Percentiles rank a stretch among this genome's conserved stretches.
These are phyloP conservation scores for Rhodotorula sp. DNA, from an alignment of 1,284 basidiomycete genomes.

Conservation along the genomic window DNA sequence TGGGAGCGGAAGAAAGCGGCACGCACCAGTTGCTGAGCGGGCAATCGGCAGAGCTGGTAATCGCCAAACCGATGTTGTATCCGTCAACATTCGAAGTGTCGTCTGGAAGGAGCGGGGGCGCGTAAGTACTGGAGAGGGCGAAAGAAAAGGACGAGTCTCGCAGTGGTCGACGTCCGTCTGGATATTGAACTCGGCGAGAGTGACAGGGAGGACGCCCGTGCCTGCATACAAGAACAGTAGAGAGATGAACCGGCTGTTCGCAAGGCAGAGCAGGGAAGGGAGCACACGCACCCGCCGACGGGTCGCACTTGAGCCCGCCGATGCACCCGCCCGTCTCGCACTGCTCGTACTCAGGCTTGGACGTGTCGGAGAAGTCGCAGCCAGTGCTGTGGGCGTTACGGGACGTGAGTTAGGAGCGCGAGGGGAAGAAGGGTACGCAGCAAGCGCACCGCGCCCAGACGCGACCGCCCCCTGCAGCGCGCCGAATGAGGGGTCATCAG, in stretches of 20 bases:
- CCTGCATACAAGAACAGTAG: not conserved
- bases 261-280: not conserved
- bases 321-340: conserved; percentile 12
- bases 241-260: fast-evolving
- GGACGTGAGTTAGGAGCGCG: not conserved
- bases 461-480: not conserved
- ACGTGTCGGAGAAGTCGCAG: conserved; percentile 20
- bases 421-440: not conserved
- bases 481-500: too few species aligned
- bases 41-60: conserved; percentile 12
- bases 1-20: not conserved
- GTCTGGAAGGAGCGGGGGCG: not conserved
- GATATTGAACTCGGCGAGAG: conserved; percentile 17
- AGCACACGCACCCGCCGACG: not conserved
- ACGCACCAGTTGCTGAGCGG: conserved; percentile 17
- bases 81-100: conserved; percentile 12
- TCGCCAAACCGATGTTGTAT: conserved; percentile 1
- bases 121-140: not conserved
- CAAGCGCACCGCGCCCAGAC: not conserved
- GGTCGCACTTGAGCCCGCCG: conserved; percentile 13
- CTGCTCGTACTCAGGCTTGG: conserved; percentile 1
- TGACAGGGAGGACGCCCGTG: not conserved
- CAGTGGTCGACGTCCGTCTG: conserved; percentile 4
- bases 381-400: not conserved
- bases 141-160: not conserved